These are phyloP conservation scores for Boletus smithii DNA, from an alignment of 1,284 basidiomycete genomes.

Conservation along the genomic window DNA sequence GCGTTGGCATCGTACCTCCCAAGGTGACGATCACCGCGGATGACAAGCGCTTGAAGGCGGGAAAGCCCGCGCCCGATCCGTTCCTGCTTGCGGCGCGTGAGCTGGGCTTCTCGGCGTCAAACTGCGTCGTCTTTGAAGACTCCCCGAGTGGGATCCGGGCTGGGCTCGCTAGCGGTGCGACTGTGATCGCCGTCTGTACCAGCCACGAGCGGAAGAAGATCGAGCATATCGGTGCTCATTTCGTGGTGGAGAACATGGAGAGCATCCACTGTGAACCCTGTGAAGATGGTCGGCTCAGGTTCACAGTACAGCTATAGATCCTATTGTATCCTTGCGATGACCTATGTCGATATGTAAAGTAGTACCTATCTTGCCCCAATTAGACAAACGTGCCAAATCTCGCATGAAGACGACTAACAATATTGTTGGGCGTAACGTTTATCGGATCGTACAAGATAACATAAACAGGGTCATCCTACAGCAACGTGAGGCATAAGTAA, in stretches of 20 bases:
- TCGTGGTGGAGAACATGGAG: constrained; percentile 60
- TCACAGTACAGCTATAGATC: constrained; percentile 30
- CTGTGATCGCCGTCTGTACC: constrained; percentile 74
- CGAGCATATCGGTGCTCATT: constrained; percentile 66
- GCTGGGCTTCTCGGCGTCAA: constrained; percentile 57
- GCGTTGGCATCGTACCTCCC: constrained; percentile 71
- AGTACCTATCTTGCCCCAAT: constrained; percentile 3
- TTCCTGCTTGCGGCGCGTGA: constrained; percentile 74
- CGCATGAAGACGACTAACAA: background rate
- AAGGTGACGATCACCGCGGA: constrained; percentile 76
- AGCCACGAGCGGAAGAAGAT: constrained; percentile 56
- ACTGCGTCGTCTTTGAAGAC: constrained; percentile 74
- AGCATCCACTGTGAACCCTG: constrained; percentile 44
- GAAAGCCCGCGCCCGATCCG: constrained; percentile 70
- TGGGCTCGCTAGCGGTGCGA: constrained; percentile 69
- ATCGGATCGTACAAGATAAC: background rate
- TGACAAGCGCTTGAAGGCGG: constrained; percentile 64
- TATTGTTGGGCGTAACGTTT: background rate
- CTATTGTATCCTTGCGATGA: background rate
- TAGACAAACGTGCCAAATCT: constrained; percentile 1
- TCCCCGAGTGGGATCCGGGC: constrained; percentile 73
- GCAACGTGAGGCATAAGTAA: background rate
- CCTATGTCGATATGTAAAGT: constrained; percentile 2
- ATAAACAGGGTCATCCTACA: background rate
- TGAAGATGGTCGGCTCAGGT: constrained; percentile 42